A percentile compares a stretch with the other conserved stretches of the same genome.
Evolutionary conservation across 2,329 filamentous ascomycete genomes (phyloP).

Genomic region (Elsinoe arachidis): DNA sequence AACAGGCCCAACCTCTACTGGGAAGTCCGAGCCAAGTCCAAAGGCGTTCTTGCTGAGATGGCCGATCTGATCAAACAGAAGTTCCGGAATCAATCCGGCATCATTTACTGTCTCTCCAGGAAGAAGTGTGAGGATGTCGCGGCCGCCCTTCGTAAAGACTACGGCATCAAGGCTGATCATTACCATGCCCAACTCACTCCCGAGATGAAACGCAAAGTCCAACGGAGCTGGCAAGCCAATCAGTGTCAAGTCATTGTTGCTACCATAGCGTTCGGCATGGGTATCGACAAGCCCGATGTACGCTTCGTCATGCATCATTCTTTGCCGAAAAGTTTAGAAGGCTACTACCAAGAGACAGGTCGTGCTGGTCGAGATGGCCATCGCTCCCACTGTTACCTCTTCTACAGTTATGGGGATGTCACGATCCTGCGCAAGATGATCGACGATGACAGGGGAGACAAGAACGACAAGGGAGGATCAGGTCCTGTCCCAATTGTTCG

Average conservation of each 20-base stretch:
- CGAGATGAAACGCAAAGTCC: constrained; percentile 59
- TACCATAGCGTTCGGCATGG: constrained; percentile 98
- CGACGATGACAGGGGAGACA: constrained; percentile 50
- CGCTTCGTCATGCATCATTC: constrained; percentile 92
- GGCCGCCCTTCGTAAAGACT: constrained; percentile 49
- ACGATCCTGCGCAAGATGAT: constrained; percentile 71
- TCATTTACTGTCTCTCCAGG: constrained; percentile 85
- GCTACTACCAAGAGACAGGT: constrained; percentile 97
- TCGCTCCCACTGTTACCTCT: constrained; percentile 80
- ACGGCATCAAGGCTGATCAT: constrained; percentile 65
- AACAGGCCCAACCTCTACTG: constrained; percentile 94
- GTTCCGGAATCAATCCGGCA: constrained; percentile 68
- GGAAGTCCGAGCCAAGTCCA: constrained; percentile 65
- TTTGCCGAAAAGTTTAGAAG: constrained; percentile 89
- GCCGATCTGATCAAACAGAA: constrained; percentile 60
- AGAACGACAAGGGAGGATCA: constrained; percentile 51
- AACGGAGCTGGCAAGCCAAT: constrained; percentile 75
- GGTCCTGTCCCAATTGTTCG: background rate
- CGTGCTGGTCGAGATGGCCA: constrained; percentile 87
- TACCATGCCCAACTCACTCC: constrained; percentile 77
- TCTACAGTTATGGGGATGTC: constrained; percentile 73
- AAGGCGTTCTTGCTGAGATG: constrained; percentile 46
- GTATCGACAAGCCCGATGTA: constrained; percentile 97
- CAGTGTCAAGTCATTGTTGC: constrained; percentile 83
- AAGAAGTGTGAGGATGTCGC: constrained; percentile 77